Conservation (phyloP, 345 rosid species). For the Leavenworthia alabamica region DNA sequence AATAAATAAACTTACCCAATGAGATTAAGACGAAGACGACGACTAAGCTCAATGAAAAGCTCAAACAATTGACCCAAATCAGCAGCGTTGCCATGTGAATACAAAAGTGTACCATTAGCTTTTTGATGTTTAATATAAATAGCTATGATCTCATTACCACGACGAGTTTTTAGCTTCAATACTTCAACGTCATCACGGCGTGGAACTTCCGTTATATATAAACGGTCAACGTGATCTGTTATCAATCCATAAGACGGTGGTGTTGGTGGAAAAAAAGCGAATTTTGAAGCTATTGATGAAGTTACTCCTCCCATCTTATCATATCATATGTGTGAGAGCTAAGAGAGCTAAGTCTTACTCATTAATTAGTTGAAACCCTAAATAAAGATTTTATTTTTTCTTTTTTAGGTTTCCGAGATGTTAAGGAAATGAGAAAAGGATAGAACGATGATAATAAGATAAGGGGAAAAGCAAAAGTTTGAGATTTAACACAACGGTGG, state of each 20-base stretch:
- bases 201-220: conserved; percentile 53
- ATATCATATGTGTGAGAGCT: conserved; percentile 16
- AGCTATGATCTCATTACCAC: conserved; percentile 87
- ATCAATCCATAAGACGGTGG: conserved; percentile 72
- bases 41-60: conserved; percentile 79
- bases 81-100: conserved; percentile 99
- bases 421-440: conserved; percentile 9
- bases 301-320: conserved; percentile 88
- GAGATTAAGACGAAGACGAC: conserved; percentile 80
- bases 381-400: neutral
- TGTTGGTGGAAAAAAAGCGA: conserved; percentile 96
- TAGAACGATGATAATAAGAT: conserved; percentile 1
- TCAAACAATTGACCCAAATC: too few relatives aligned
- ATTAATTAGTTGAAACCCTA: conserved; percentile 23
- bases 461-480: neutral
- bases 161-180: conserved; percentile 67
- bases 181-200: conserved; percentile 67
- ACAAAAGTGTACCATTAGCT: conserved; percentile 72
- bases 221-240: conserved; percentile 34
- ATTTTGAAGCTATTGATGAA: conserved; percentile 92
- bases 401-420: conserved; percentile 23
- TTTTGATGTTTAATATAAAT: conserved; percentile 69
- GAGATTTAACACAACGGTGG: too few relatives aligned
- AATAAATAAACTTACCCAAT: conserved; percentile 53
- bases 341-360: conserved; percentile 8